These are phyloP conservation scores for Clarireedia paspali DNA, from an alignment of 2,329 filamentous ascomycete species.

Conservation along the genomic window DNA sequence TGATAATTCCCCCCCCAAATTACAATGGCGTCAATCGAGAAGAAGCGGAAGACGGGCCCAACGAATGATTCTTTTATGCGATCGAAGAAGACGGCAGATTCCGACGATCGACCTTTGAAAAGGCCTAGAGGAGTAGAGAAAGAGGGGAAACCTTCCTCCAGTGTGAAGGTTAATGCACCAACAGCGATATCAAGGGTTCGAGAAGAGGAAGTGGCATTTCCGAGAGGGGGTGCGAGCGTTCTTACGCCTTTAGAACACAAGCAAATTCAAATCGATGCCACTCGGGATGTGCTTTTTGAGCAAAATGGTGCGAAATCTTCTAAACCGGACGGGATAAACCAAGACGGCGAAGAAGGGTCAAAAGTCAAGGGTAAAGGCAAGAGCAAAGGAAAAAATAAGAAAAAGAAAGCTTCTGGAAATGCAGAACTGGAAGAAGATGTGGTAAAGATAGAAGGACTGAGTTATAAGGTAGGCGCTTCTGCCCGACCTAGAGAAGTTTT, in stretches of 20 bases:
- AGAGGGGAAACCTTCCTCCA: conserved; percentile 15
- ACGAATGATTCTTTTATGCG: conserved; percentile 29
- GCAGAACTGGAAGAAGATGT: conserved; percentile 40
- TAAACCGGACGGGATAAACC: conserved; percentile 29
- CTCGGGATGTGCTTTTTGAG: conserved; percentile 85
- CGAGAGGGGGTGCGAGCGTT: conserved; percentile 83
- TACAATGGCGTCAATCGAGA: conserved; percentile 29
- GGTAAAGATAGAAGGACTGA: conserved; percentile 77
- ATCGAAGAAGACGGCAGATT: conserved; percentile 20
- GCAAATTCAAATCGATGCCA: conserved; percentile 90
- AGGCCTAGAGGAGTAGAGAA: conserved; percentile 23
- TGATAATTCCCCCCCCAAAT: neutral
- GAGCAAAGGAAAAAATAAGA: conserved; percentile 45
- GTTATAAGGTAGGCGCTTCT: conserved; percentile 63
- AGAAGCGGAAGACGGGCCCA: conserved; percentile 27
- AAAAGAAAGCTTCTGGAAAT: conserved; percentile 43
- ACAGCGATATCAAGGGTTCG: conserved; percentile 39
- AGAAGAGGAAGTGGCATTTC: conserved; percentile 85
- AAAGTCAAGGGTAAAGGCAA: conserved; percentile 37
- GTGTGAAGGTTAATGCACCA: conserved; percentile 14
- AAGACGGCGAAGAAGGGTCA: conserved; percentile 26
- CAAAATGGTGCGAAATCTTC: conserved; percentile 52
- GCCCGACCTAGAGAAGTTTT: neutral
- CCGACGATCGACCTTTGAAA: conserved; percentile 25
- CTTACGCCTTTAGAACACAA: conserved; percentile 92